These are phyloP conservation scores for Penicillium sp. DNA, from an alignment of 2,329 filamentous ascomycete genomes.

Conservation along the genomic window DNA sequence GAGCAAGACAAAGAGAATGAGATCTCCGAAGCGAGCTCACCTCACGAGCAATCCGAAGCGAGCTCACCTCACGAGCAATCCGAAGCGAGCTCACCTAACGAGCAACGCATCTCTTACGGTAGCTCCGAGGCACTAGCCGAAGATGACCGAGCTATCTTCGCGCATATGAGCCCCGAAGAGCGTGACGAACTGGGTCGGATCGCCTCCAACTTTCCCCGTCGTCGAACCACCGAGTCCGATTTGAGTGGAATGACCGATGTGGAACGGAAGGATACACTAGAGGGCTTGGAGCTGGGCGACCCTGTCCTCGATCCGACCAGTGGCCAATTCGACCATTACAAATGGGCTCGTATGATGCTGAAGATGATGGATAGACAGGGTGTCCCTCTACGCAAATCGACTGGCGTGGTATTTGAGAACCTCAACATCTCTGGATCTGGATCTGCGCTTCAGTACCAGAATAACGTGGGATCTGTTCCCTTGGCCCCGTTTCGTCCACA, in stretches of 20 bases:
- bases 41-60: slow-evolving; percentile 12
- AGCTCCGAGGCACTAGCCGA: slow-evolving; percentile 19
- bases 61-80: slow-evolving; percentile 17
- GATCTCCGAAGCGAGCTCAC: slow-evolving; percentile 13
- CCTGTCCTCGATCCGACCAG: slow-evolving; percentile 54
- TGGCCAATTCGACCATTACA: slow-evolving; percentile 55
- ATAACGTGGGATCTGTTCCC: slow-evolving; percentile 63
- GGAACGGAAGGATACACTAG: slow-evolving; percentile 34
- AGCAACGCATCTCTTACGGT: slow-evolving; percentile 8
- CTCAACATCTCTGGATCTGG: slow-evolving; percentile 68
- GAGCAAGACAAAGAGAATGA: slow-evolving; percentile 8
- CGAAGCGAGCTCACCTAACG: slow-evolving; percentile 14
- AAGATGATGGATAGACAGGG: slow-evolving; percentile 57
- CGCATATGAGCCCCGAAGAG: slow-evolving; percentile 27
- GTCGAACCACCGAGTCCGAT: slow-evolving; percentile 16
- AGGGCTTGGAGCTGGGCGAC: slow-evolving; percentile 46
- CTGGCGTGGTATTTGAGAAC: slow-evolving; percentile 65
- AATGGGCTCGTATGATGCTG: slow-evolving; percentile 53
- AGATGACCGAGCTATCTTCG: slow-evolving; percentile 24
- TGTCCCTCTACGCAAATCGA: slow-evolving; percentile 50
- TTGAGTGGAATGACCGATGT: slow-evolving; percentile 18
- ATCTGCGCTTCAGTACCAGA: slow-evolving; percentile 66
- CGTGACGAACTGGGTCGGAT: slow-evolving; percentile 28
- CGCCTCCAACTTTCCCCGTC: slow-evolving; percentile 31
- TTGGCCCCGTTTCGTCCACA: slow-evolving; percentile 58